phyloP scores from a whole-genome alignment of 805 yeast species.

The Metschnikowia santaceciliae region DNA sequence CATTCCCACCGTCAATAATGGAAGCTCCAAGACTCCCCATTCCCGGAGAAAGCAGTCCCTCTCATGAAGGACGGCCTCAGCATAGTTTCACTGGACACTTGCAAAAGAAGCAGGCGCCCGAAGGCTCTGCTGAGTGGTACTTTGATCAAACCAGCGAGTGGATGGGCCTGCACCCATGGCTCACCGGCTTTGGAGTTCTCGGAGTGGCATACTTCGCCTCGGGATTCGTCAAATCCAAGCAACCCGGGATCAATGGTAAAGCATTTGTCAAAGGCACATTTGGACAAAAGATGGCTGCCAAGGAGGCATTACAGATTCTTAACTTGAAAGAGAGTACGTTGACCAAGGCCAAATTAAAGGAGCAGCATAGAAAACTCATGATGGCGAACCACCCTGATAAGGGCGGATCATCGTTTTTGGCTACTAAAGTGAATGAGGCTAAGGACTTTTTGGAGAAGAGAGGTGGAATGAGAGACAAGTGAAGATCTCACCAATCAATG shows the following conservation, averaged over 20 bases:
- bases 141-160: constrained; percentile 57
- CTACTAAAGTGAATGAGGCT: constrained; percentile 91
- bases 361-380: constrained; percentile 80
- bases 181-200: constrained; percentile 67
- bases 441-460: constrained; percentile 76
- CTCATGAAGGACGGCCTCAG: constrained; percentile 21
- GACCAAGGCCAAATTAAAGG: constrained; percentile 63
- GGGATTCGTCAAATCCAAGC: constrained; percentile 61
- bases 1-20: constrained; percentile 29
- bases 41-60: constrained; percentile 43
- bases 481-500: constrained; percentile 1
- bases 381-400: constrained; percentile 89
- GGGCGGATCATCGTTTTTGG: constrained; percentile 87
- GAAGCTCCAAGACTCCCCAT: constrained; percentile 54
- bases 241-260: constrained; percentile 63
- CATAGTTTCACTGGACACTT: constrained; percentile 36
- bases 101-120: constrained; percentile 38
- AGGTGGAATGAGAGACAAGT: constrained; percentile 46
- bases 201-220: constrained; percentile 61
- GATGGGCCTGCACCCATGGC: constrained; percentile 72
- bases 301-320: constrained; percentile 83
- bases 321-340: constrained; percentile 66
- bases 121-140: constrained; percentile 54
- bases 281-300: constrained; percentile 84
- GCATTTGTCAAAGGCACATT: constrained; percentile 84